phyloP scores from a whole-genome alignment of 768 basidiomycete species.

The Lactarius indigo region DNA sequence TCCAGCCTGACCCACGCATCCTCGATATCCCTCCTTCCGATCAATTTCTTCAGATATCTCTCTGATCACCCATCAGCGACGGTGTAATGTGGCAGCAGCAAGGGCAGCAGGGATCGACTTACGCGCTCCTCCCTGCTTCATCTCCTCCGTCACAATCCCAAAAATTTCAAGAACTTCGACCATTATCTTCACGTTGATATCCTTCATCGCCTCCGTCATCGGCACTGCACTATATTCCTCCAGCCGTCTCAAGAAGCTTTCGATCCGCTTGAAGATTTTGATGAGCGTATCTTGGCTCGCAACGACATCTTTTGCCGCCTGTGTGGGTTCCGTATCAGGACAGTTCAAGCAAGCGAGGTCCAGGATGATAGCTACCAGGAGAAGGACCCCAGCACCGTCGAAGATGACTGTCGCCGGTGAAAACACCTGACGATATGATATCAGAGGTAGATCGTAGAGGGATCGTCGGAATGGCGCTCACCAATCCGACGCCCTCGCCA shows the following conservation, averaged over 20 bases:
- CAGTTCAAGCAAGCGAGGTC: neutral
- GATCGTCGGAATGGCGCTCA: neutral
- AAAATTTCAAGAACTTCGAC: neutral
- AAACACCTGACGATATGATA: neutral
- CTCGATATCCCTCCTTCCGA: neutral
- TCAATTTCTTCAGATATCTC: neutral
- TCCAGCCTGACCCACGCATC: neutral
- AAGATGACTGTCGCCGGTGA: neutral
- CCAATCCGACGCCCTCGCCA: too few species aligned
- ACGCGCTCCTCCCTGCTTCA: neutral
- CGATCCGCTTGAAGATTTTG: neutral
- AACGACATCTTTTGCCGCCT: neutral
- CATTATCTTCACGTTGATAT: conserved; percentile 1
- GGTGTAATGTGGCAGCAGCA: too few species aligned
- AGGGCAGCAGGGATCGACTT: neutral
- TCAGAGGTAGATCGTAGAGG: neutral
- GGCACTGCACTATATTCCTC: neutral
- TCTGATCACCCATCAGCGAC: neutral
- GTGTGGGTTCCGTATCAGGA: neutral
- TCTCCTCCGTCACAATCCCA: neutral
- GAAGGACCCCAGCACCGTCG: neutral
- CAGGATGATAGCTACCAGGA: neutral
- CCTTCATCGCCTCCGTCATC: neutral
- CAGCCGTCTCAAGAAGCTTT: neutral
- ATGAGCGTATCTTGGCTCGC: neutral